Conservation (phyloP, 768 basidiomycete species). For the Leccinum fibrillosum region DNA sequence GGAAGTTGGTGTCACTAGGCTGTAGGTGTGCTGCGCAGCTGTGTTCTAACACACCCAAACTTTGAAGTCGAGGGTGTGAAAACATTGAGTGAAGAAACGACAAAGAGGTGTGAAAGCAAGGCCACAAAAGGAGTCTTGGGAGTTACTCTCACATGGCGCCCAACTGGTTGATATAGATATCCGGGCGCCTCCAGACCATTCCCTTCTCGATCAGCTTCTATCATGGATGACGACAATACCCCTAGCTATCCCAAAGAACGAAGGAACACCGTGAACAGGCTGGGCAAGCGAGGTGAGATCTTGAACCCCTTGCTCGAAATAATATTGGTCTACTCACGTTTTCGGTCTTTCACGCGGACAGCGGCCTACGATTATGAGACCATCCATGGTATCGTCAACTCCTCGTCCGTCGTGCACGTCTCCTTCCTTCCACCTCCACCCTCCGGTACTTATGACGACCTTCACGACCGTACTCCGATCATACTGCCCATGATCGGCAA, state of each 20-base stretch:
- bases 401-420: constrained; percentile 22
- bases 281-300: constrained; percentile 21
- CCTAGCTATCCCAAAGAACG: constrained; percentile 38
- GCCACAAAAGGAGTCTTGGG: background rate
- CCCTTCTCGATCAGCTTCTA: constrained; percentile 1
- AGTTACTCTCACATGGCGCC: too few relatives aligned
- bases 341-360: background rate
- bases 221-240: constrained; percentile 47
- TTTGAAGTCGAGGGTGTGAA: too few relatives aligned
- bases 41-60: too few relatives aligned
- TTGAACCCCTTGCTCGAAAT: too few relatives aligned
- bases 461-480: constrained; percentile 11
- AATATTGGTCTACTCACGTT: background rate
- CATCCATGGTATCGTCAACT: constrained; percentile 21
- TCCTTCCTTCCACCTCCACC: constrained; percentile 22
- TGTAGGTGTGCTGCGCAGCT: too few relatives aligned
- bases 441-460: constrained; percentile 10
- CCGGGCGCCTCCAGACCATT: background rate
- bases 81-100: too few relatives aligned
- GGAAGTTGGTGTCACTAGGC: too few relatives aligned
- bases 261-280: constrained; percentile 25
- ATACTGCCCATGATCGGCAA: constrained; percentile 29
- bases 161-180: background rate
- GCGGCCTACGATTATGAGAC: constrained; percentile 23
- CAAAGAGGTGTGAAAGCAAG: too few relatives aligned